A percentile compares a stretch with the other conserved stretches of the same genome.
These are phyloP conservation scores for Fusarium denticulatum DNA, from an alignment of 2,329 filamentous ascomycete genomes.

Conservation along the genomic window DNA sequence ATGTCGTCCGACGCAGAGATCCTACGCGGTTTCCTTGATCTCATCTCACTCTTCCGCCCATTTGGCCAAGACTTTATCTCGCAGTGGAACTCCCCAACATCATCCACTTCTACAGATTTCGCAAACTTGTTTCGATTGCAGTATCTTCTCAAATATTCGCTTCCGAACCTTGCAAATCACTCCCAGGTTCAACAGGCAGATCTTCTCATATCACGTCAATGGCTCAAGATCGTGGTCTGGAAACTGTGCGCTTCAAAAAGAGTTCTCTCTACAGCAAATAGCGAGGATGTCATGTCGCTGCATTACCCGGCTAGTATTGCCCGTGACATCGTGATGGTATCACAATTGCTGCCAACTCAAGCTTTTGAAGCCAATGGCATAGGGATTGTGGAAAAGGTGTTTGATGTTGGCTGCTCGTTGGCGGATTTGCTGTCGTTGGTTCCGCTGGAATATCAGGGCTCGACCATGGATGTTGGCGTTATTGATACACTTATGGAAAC, in stretches of 20 bases:
- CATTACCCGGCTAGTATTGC: slow-evolving; percentile 42
- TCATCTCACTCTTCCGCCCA: slow-evolving; percentile 41
- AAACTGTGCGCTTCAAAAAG: slow-evolving; percentile 41
- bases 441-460: not conserved
- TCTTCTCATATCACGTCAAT: slow-evolving; percentile 40
- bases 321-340: slow-evolving; percentile 39
- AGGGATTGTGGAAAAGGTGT: slow-evolving; percentile 48
- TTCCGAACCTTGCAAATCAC: slow-evolving; percentile 15
- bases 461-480: slow-evolving; percentile 10
- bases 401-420: slow-evolving; percentile 48
- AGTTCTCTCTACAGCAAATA: slow-evolving; percentile 9
- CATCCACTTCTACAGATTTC: not conserved
- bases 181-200: slow-evolving; percentile 39
- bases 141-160: slow-evolving; percentile 9
- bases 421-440: slow-evolving; percentile 35
- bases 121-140: slow-evolving; percentile 15
- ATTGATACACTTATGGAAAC: slow-evolving; percentile 26
- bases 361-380: slow-evolving; percentile 49
- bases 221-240: slow-evolving; percentile 45
- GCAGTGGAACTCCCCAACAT: slow-evolving; percentile 41
- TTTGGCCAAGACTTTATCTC: slow-evolving; percentile 44
- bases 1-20: slow-evolving; percentile 39
- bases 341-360: slow-evolving; percentile 31
- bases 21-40: slow-evolving; percentile 45
- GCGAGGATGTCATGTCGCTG: slow-evolving; percentile 41